Evolutionary conservation across 495 filamentous ascomycete genomes (phyloP).

Genomic region (Penicillium maclennaniae): DNA sequence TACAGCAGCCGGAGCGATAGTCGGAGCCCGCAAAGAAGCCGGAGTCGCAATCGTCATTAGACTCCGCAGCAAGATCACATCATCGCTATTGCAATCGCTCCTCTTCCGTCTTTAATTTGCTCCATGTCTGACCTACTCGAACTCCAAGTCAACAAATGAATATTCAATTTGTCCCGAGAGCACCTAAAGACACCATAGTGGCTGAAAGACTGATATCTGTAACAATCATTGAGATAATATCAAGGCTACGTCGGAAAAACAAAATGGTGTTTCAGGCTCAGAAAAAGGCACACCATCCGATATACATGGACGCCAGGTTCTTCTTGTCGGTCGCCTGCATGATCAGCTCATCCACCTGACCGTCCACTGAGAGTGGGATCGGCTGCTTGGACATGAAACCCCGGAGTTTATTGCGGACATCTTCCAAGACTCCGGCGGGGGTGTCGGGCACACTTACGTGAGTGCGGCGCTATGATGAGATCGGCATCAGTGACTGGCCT

Average conservation of each 20-base stretch:
- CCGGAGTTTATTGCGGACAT: conserved; percentile 78
- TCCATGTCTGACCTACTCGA: neutral
- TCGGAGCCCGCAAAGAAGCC: conserved; percentile 40
- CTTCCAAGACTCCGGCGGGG: conserved; percentile 85
- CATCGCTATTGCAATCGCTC: neutral
- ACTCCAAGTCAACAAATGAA: neutral
- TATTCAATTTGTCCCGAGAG: neutral
- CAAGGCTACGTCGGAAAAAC: neutral
- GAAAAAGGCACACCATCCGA: conserved; percentile 96
- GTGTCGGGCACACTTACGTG: conserved; percentile 70
- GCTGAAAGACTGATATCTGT: neutral
- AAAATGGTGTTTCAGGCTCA: conserved; percentile 31
- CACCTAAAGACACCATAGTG: neutral
- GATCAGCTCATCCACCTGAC: conserved; percentile 91
- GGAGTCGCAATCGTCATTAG: conserved; percentile 32
- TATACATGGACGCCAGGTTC: conserved; percentile 89
- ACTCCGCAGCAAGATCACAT: conserved; percentile 1
- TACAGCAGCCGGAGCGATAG: conserved; percentile 48
- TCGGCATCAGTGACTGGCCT: conserved; percentile 7
- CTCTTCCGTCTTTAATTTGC: no score
- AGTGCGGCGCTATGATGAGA: conserved; percentile 47
- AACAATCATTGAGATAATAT: neutral
- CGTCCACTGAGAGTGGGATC: conserved; percentile 89
- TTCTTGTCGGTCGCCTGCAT: conserved; percentile 71
- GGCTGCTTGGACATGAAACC: conserved; percentile 80